phyloP scores from a whole-genome alignment of 495 filamentous ascomycete genomes.

The Astrocystis sublimbata region DNA sequence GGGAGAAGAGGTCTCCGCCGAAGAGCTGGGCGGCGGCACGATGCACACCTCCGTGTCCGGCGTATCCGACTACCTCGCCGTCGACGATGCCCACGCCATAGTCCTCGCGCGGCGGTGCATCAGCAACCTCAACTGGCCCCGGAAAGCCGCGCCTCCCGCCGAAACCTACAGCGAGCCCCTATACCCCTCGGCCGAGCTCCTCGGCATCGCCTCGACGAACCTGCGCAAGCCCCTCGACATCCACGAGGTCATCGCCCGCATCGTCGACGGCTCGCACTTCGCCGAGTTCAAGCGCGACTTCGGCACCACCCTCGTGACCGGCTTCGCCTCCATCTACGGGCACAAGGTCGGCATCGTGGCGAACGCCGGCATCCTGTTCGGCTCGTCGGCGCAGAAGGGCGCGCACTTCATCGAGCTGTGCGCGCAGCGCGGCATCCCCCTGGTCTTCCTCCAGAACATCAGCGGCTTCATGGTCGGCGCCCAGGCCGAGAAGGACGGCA shows the following conservation, averaged over 20 bases:
- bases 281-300: slow-evolving; percentile 95
- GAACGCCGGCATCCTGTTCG: slow-evolving; percentile 98
- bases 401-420: slow-evolving; percentile 99
- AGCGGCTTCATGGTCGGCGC: slow-evolving; percentile 96
- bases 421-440: slow-evolving; percentile 80
- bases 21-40: slow-evolving; percentile 91
- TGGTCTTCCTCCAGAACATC: slow-evolving; percentile 96
- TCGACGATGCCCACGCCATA: slow-evolving; percentile 92
- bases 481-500: slow-evolving; percentile 90
- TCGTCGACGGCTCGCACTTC: slow-evolving; percentile 89
- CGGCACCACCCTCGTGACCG: slow-evolving; percentile 87
- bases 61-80: slow-evolving; percentile 95
- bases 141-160: slow-evolving; percentile 23
- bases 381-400: slow-evolving; percentile 84
- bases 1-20: slow-evolving; percentile 87
- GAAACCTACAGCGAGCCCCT: slow-evolving; percentile 64
- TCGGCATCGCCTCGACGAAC: slow-evolving; percentile 87
- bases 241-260: slow-evolving; percentile 89
- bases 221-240: slow-evolving; percentile 79
- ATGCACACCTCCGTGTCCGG: slow-evolving; percentile 88
- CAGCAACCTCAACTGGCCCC: slow-evolving; percentile 83
- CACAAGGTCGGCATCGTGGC: slow-evolving; percentile 91
- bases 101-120: slow-evolving; percentile 81
- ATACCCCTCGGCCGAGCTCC: slow-evolving; percentile 77
- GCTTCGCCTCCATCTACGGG: slow-evolving; percentile 88